phyloP scores from a whole-genome alignment of 164 flowering plant genomes.

The Akebia trifoliata region DNA sequence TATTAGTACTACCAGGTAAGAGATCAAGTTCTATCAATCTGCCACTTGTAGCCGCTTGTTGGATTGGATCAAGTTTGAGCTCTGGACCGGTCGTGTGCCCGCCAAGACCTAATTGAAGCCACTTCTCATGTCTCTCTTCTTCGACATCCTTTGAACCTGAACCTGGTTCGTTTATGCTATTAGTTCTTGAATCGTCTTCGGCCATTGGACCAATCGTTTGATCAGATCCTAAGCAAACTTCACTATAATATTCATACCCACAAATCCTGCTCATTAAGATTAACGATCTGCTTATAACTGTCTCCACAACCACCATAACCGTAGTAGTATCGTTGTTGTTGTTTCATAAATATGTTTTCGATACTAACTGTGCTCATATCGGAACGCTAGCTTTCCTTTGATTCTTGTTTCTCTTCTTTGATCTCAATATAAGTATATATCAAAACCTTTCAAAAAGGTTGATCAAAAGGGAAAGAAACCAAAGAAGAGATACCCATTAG shows the following conservation, averaged over 20 bases:
- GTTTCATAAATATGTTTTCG: constrained; percentile 27
- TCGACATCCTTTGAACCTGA: constrained; percentile 36
- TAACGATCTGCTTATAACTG: constrained; percentile 12
- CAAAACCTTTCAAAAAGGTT: constrained; percentile 3
- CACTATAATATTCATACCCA: constrained; percentile 24
- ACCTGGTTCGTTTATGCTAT: constrained; percentile 39
- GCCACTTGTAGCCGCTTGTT: constrained; percentile 2
- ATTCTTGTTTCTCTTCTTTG: constrained; percentile 9
- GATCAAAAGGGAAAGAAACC: constrained; percentile 1
- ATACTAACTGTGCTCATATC: constrained; percentile 67
- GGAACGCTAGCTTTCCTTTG: constrained; percentile 9
- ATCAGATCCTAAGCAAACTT: constrained; percentile 38
- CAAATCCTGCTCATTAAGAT: constrained; percentile 27
- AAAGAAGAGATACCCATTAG: constrained; percentile 8
- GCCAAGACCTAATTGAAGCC: constrained; percentile 81
- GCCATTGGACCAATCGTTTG: constrained; percentile 36
- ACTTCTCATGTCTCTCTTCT: constrained; percentile 35
- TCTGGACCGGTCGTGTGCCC: constrained; percentile 4
- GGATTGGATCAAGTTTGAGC: background rate
- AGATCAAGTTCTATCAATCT: constrained; percentile 57
- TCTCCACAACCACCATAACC: constrained; percentile 26
- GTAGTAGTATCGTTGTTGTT: constrained; percentile 14
- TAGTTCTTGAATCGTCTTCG: constrained; percentile 61
- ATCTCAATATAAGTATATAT: constrained; percentile 18
- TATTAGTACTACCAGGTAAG: constrained; percentile 24